Evolutionary conservation across 768 basidiomycete species (phyloP), one percentile per base, ranked within the genome.

Genomic region (Suillus ampliporus): DNA sequence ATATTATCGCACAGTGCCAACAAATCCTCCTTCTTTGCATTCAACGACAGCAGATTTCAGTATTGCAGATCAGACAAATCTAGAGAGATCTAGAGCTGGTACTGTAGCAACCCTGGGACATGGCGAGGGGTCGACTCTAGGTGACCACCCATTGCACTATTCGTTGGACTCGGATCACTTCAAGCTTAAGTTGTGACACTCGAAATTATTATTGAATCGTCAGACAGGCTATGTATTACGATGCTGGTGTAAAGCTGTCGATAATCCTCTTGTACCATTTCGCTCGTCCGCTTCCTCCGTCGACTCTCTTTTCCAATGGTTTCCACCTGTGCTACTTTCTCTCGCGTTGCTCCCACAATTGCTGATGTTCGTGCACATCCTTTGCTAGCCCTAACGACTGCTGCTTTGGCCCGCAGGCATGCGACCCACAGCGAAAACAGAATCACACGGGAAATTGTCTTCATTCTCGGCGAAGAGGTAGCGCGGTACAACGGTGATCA

Each of bases 401-500:
- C 75, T 28, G 72, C 82, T 8, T 75, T 81, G 48, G 73, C 80
- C 53, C 89, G 89, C 65, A 72, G 80, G 31, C 90, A 90, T 80
- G 90, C 91, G 44, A 83, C 90, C 17, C 81, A 83, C 68, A 82
- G 73, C 65, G 81, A 79, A 67, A 76, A 82, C 69, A 67, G 83
- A 81, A 61, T 77, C 21, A 48, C 62, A 80, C 70, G 73, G 75
- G 41, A 81, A 82, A 19, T n/a, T n/a, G 97, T 99, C 43, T 99
- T 96, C 78, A 80, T 99, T 71, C 78, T 99, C 64, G 97, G 97
- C 63, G 97, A 99, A 79, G 97, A 99, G 75, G 97, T 99, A 64
- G 97, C 97, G 54, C 88, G 93, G 69, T 99, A 99, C 83, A 98
- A 99, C 75, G 94, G 94, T 78, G 94, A 94, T 66, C 95, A 95